Evolutionary conservation across 1,139 yeast species (phyloP).

Genomic region (Chernovozyma aurita): DNA sequence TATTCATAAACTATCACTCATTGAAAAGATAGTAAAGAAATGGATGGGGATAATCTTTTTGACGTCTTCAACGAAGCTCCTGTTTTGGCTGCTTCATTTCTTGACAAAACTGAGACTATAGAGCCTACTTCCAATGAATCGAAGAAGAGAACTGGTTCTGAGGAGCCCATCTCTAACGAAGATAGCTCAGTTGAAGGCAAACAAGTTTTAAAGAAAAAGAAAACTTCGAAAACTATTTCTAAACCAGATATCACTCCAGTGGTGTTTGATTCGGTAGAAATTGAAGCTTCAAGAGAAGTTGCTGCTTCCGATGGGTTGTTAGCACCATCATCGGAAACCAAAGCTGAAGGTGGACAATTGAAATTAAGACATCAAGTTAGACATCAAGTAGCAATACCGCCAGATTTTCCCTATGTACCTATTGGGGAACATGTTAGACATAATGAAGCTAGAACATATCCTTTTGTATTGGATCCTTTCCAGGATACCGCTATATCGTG

Average conservation of each 20-base stretch:
- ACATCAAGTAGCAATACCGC: slow-evolving; percentile 96
- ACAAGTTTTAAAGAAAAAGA: slow-evolving; percentile 10
- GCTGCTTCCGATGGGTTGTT: slow-evolving; percentile 71
- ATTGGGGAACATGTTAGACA: slow-evolving; percentile 77
- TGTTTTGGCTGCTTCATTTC: slow-evolving; percentile 31
- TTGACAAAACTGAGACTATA: slow-evolving; percentile 2
- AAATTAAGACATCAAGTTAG: slow-evolving; percentile 88
- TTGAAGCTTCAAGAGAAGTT: slow-evolving; percentile 87
- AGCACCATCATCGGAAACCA: slow-evolving; percentile 28
- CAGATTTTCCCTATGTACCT: slow-evolving; percentile 81
- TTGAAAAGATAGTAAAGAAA: too few species aligned
- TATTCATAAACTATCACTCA: too few species aligned
- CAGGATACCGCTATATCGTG: slow-evolving; percentile 95
- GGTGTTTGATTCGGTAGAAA: slow-evolving; percentile 85
- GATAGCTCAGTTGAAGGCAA: slow-evolving; percentile 4
- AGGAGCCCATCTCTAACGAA: slow-evolving; percentile 2
- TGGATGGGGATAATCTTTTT: slow-evolving; percentile 49
- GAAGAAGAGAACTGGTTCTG: slow-evolving; percentile 8
- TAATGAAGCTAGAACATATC: slow-evolving; percentile 81
- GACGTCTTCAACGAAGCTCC: slow-evolving; percentile 65
- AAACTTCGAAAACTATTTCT: slow-evolving; percentile 12
- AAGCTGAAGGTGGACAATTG: slow-evolving; percentile 49
- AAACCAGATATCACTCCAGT: slow-evolving; percentile 51
- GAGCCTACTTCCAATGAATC: slow-evolving; percentile 3
- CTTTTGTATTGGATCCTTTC: slow-evolving; percentile 90